phyloP scores from a whole-genome alignment of 2,329 filamentous ascomycete species.

The Exophiala alcalophila region DNA sequence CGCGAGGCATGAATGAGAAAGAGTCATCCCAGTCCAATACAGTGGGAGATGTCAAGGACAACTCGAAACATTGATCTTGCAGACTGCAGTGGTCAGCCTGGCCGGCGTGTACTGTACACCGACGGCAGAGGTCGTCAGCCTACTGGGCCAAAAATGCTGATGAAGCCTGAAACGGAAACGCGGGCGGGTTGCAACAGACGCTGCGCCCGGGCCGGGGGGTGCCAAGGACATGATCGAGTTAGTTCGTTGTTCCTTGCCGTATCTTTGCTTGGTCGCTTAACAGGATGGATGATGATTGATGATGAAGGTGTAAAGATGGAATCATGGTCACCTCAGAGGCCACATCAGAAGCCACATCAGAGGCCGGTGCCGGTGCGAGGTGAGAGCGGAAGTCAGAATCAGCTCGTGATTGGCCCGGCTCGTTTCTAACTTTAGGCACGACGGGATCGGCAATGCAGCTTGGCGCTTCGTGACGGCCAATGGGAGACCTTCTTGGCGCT shows the following conservation, averaged over 20 bases:
- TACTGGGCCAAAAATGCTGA: constrained; percentile 4
- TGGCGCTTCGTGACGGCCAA: constrained; percentile 19
- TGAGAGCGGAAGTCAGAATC: too few relatives aligned
- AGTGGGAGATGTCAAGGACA: not conserved
- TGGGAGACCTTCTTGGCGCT: constrained; percentile 10
- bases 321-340: too few relatives aligned
- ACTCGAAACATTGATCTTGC: too few relatives aligned
- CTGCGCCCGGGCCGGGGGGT: constrained; percentile 4
- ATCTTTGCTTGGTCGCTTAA: too few relatives aligned
- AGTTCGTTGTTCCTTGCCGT: too few relatives aligned
- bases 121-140: constrained; percentile 17
- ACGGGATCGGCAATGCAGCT: not conserved
- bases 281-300: too few relatives aligned
- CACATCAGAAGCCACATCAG: too few relatives aligned
- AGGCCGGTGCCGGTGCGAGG: too few relatives aligned
- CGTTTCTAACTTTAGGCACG: constrained; percentile 21
- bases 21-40: constrained; percentile 10
- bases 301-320: too few relatives aligned
- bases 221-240: too few relatives aligned
- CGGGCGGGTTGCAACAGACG: constrained; percentile 14
- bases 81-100: constrained; percentile 18
- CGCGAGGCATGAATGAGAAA: constrained; percentile 11
- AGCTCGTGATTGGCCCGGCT: too few relatives aligned
- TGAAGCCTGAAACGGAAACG: constrained; percentile 19
- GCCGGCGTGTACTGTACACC: constrained; percentile 5